A percentile compares a stretch with the other conserved stretches of the same genome.
Conservation (phyloP, 2,329 filamentous ascomycete genomes). For the Dissoconium aciculare region DNA sequence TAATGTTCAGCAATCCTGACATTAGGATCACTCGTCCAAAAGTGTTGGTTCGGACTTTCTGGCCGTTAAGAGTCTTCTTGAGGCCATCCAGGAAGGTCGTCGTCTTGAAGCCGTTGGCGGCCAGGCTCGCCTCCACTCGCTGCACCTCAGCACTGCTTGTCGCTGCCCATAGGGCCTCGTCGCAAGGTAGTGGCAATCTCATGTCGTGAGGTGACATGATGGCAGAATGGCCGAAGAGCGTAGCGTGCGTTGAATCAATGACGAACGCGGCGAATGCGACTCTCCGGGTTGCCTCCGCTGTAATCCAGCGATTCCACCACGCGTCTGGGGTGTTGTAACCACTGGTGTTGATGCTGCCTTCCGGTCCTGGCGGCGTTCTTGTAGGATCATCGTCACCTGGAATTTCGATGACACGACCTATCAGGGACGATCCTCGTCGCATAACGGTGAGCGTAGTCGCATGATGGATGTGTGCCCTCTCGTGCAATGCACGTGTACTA, state of each 20-base stretch:
- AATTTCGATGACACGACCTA: constrained; percentile 71
- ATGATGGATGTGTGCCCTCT: constrained; percentile 91
- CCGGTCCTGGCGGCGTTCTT: constrained; percentile 32
- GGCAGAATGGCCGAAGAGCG: constrained; percentile 93
- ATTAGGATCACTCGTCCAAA: constrained; percentile 90
- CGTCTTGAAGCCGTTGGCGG: constrained; percentile 68
- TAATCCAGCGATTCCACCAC: constrained; percentile 94
- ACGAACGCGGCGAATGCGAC: constrained; percentile 90
- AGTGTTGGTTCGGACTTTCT: constrained; percentile 75
- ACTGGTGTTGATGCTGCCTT: constrained; percentile 30
- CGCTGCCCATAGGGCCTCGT: constrained; percentile 84
- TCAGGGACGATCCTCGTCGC: constrained; percentile 80
- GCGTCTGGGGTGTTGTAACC: constrained; percentile 57
- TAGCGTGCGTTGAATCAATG: constrained; percentile 88
- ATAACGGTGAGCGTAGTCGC: constrained; percentile 90
- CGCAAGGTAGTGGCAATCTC: constrained; percentile 77
- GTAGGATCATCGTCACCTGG: constrained; percentile 51
- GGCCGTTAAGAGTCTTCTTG: constrained; percentile 74
- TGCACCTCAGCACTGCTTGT: constrained; percentile 76
- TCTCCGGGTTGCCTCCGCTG: constrained; percentile 75
- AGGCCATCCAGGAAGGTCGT: constrained; percentile 81
- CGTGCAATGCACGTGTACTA: constrained; percentile 77
- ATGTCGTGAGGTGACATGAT: constrained; percentile 97
- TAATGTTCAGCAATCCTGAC: constrained; percentile 83
- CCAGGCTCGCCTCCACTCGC: constrained; percentile 64